These are phyloP conservation scores for Daldinia childiae DNA, from an alignment of 495 filamentous ascomycete genomes.

Conservation along the genomic window DNA sequence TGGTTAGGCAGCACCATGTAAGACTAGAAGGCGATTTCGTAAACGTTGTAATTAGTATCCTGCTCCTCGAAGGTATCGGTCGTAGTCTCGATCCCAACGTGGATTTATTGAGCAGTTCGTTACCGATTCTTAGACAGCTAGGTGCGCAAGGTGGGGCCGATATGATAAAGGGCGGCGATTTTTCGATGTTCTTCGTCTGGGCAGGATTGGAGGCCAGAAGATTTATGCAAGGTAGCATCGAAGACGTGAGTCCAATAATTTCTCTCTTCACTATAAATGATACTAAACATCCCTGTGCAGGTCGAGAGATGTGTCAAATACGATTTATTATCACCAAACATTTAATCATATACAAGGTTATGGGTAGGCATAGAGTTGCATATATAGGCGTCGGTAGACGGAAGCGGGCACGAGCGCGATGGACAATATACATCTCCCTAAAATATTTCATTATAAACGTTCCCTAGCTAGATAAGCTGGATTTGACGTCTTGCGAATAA, in stretches of 20 bases:
- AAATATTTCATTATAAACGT: constrained; percentile 2
- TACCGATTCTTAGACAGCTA: constrained; percentile 90
- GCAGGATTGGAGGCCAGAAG: constrained; percentile 87
- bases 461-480: neutral
- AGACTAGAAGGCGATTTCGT: constrained; percentile 97
- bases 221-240: constrained; percentile 86
- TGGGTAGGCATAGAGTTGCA: constrained; percentile 29
- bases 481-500: neutral
- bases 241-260: constrained; percentile 70
- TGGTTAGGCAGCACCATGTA: constrained; percentile 95
- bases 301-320: constrained; percentile 84
- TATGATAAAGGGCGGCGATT: constrained; percentile 76
- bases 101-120: constrained; percentile 84
- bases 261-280: neutral
- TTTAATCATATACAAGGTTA: constrained; percentile 56
- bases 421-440: constrained; percentile 2
- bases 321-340: constrained; percentile 82
- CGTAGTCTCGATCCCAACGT: constrained; percentile 84
- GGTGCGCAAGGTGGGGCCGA: constrained; percentile 78
- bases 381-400: constrained; percentile 28
- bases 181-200: constrained; percentile 96
- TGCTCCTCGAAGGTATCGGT: constrained; percentile 94
- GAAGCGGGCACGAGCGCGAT: neutral
- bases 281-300: constrained; percentile 49
- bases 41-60: constrained; percentile 95